Evolutionary conservation across 1,139 yeast genomes (phyloP), one percentile per base, ranked within the genome.

Genomic region (Suhomyces wounanorum): DNA sequence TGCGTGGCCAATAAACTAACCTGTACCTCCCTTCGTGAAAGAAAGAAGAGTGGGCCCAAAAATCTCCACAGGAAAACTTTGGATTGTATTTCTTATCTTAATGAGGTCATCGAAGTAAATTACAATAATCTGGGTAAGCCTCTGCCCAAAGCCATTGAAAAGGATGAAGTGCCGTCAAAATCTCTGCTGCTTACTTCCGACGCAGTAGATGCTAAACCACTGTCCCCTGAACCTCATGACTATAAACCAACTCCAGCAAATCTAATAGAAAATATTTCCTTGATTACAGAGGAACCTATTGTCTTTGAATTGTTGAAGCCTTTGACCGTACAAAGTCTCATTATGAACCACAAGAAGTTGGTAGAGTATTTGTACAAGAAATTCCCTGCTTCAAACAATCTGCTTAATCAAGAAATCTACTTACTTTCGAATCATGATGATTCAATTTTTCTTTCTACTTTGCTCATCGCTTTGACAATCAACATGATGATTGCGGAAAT

Each of bases 11-110:
- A 73, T 57, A 64, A 64, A 44, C 55, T 75, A 35, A 61, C 64
- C 21, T 76, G 81, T 59, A 76, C 80, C 7, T 67, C 63, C 53
- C 57, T 70, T 25, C 59, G 81, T 48, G 69, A 67, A 52, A 64
- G 78, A 31, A 75, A 74, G 60, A 76, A 75, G 59, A 67, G 75
- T 47, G 81, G 81, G 5, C 81, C 81, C 17, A 76, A 76, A 52
- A 71, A 66, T 47, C 57, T 72, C 47, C 75, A 72, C 46, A 60
- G 62, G 13, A 48, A 70, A 51, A 75, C 78, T 25, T 55, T 75
- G 45, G 70, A 72, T 33, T 62, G 71, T 26, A 75, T 76, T 47
- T 68, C 50, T 14, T 49, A 48, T 44, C 49, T 59, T 40, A 57
- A 56, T 28, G 61, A 58, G 28, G 57, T 58, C 25, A 55, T 58